Conservation (phyloP, 1,284 basidiomycete species). For the Austroboletus novae-zelandiae region DNA sequence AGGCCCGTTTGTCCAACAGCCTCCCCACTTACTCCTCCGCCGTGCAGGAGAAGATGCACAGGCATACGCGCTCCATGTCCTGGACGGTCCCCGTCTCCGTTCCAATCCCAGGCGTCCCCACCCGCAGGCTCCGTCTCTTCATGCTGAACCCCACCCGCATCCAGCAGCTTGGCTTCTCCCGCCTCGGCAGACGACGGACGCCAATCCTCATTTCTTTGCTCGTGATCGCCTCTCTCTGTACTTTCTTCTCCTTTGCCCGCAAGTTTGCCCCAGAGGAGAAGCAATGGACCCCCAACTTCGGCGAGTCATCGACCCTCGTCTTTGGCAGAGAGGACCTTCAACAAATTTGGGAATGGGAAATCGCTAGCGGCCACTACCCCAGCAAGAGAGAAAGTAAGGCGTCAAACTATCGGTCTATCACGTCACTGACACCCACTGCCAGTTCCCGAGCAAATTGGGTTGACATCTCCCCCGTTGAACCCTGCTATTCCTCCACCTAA, state of each 20-base stretch:
- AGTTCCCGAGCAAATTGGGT: conserved; percentile 74
- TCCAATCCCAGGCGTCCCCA: conserved; percentile 56
- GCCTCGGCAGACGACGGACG: conserved; percentile 57
- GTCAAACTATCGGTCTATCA: background rate
- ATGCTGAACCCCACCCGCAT: conserved; percentile 65
- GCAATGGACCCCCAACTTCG: conserved; percentile 70
- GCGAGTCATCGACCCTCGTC: conserved; percentile 74
- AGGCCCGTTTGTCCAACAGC: conserved; percentile 42
- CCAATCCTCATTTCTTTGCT: conserved; percentile 48
- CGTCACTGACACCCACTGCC: conserved; percentile 7
- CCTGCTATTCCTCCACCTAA: conserved; percentile 64
- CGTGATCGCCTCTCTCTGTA: conserved; percentile 48
- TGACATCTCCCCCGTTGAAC: conserved; percentile 60
- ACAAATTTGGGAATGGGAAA: conserved; percentile 92
- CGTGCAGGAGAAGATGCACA: conserved; percentile 65
- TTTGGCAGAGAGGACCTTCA: conserved; percentile 75
- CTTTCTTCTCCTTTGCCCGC: conserved; percentile 58
- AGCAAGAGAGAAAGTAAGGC: conserved; percentile 70
- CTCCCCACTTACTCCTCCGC: conserved; percentile 62
- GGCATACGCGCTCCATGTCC: conserved; percentile 43
- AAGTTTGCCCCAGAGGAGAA: conserved; percentile 55
- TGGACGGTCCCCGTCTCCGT: conserved; percentile 63
- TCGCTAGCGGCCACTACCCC: conserved; percentile 88
- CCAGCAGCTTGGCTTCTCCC: conserved; percentile 55
- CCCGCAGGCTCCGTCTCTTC: conserved; percentile 49